Conservation (phyloP, 805 yeast genomes). For the Yarrowia bubula region DNA sequence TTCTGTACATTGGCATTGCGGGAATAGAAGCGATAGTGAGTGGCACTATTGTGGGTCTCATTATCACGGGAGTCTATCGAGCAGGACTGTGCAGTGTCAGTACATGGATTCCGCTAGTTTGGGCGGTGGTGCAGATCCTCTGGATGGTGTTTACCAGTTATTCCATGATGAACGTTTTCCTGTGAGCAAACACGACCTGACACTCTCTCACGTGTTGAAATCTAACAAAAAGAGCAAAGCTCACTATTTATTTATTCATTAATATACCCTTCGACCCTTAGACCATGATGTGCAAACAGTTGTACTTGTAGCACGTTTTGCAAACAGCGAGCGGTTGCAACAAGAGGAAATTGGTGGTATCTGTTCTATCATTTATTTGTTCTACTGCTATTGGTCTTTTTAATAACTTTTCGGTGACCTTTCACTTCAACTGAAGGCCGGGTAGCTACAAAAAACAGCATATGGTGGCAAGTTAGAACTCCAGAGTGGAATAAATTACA, state of each 20-base stretch:
- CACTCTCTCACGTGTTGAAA: not conserved
- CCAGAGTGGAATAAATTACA: no score
- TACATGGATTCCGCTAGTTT: constrained; percentile 90
- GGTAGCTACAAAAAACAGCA: no score
- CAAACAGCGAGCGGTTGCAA: no score
- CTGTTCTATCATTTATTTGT: no score
- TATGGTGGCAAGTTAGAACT: no score
- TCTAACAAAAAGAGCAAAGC: not conserved
- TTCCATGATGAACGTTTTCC: constrained; percentile 51
- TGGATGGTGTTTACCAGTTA: constrained; percentile 67
- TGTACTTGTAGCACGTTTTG: no score
- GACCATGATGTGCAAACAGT: no score
- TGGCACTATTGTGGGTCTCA: constrained; percentile 75
- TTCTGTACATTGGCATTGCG: constrained; percentile 53
- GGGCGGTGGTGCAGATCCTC: constrained; percentile 67
- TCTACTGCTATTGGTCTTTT: no score
- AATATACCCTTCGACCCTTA: not conserved
- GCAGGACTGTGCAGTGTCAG: constrained; percentile 85
- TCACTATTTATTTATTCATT: constrained; percentile 1
- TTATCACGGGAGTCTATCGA: constrained; percentile 70
- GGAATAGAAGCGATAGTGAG: constrained; percentile 62
- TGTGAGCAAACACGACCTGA: constrained; percentile 33
- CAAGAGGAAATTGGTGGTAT: no score
- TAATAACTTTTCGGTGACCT: no score
- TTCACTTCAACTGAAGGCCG: no score